Conservation (phyloP, 169 alveolate species). For the Cryptosporidium sp. region DNA sequence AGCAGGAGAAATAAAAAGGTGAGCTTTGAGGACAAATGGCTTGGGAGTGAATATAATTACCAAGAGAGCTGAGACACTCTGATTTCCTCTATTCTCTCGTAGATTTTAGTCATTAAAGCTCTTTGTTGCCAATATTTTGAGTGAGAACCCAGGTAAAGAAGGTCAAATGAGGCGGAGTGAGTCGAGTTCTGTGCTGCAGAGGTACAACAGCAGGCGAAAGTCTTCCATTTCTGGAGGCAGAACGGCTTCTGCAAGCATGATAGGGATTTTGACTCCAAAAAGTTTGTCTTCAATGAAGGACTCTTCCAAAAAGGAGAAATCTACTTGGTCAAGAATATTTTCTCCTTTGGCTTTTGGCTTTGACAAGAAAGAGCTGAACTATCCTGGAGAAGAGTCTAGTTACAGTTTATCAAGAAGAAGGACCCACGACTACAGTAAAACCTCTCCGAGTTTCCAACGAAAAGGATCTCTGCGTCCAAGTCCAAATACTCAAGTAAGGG, state of each 20-base stretch:
- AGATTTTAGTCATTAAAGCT: not conserved
- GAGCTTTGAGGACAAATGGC: not conserved
- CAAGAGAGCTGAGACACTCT: not conserved
- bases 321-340: constrained; percentile 62
- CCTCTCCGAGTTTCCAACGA: constrained; percentile 48
- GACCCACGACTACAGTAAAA: constrained; percentile 28
- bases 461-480: constrained; percentile 58
- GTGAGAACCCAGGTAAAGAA: not conserved
- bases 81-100: not conserved
- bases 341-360: constrained; percentile 25
- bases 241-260: constrained; percentile 61
- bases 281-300: constrained; percentile 19
- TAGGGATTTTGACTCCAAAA: constrained; percentile 31
- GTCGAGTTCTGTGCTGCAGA: constrained; percentile 31
- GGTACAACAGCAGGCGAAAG: constrained; percentile 26
- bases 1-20: not conserved
- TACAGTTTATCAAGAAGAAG: constrained; percentile 49
- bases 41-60: not conserved
- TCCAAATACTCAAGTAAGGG: constrained; percentile 21
- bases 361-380: not conserved
- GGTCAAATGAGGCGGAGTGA: constrained; percentile 53
- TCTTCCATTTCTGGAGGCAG: constrained; percentile 60
- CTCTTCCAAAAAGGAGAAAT: constrained; percentile 6
- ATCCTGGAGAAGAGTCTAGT: constrained; percentile 6
- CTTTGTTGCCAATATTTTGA: not conserved